Evolutionary conservation across 139 green algal genomes (phyloP).

Genomic region (Nannochloris sp.): DNA sequence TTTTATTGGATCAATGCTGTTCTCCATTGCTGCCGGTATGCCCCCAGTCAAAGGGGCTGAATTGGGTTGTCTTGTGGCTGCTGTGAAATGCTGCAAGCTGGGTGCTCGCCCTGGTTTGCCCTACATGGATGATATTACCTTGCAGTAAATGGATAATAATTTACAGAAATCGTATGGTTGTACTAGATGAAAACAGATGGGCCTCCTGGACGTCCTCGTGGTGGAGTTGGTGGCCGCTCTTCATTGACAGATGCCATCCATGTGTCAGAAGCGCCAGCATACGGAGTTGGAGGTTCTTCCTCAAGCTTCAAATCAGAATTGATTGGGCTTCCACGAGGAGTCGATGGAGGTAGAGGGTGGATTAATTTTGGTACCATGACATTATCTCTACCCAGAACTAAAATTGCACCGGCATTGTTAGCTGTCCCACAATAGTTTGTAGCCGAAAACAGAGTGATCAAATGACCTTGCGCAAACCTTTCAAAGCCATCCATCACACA

Average conservation of each 20-base stretch:
- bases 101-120: slow-evolving; percentile 72
- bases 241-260: slow-evolving; percentile 77
- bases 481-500: slow-evolving; percentile 99
- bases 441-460: slow-evolving; percentile 96
- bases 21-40: slow-evolving; percentile 53
- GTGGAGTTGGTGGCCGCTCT: slow-evolving; percentile 83
- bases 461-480: slow-evolving; percentile 90
- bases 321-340: slow-evolving; percentile 37
- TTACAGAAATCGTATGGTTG: neutral
- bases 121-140: neutral
- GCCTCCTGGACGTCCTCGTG: slow-evolving; percentile 47
- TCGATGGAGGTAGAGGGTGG: slow-evolving; percentile 89
- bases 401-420: slow-evolving; percentile 80
- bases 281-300: slow-evolving; percentile 46
- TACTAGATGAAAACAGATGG: slow-evolving; percentile 14
- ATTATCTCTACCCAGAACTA: slow-evolving; percentile 75
- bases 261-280: slow-evolving; percentile 32
- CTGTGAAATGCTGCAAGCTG: slow-evolving; percentile 71
- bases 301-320: slow-evolving; percentile 26
- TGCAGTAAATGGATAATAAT: slow-evolving; percentile 3
- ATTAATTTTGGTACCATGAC: slow-evolving; percentile 99
- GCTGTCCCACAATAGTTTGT: slow-evolving; percentile 99
- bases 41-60: slow-evolving; percentile 23
- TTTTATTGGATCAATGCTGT: slow-evolving; percentile 82
- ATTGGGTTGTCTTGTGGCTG: slow-evolving; percentile 66